These are phyloP conservation scores for Pyrenula aspistea DNA, from an alignment of 495 filamentous ascomycete genomes.

Conservation along the genomic window DNA sequence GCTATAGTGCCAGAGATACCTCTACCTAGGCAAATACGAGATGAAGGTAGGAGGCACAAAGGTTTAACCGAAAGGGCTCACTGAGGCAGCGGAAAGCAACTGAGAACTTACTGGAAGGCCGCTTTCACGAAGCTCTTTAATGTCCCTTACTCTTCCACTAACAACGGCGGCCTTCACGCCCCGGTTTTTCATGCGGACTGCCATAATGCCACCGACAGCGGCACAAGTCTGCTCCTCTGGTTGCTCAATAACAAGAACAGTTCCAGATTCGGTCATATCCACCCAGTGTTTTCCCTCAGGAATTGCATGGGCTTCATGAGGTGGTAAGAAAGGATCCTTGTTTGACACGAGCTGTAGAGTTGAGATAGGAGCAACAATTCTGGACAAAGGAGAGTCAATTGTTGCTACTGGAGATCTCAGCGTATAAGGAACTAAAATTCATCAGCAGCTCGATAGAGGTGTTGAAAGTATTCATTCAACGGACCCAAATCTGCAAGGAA, in stretches of 20 bases:
- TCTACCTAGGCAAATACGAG: too few relatives aligned
- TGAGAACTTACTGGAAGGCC: conserved; percentile 37
- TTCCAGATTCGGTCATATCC: conserved; percentile 38
- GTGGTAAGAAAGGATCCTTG: conserved; percentile 10
- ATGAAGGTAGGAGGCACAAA: too few relatives aligned
- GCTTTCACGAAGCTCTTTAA: conserved; percentile 35
- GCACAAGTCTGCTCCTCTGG: conserved; percentile 47
- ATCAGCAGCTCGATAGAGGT: background rate
- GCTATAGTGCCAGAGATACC: too few relatives aligned
- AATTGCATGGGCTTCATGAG: conserved; percentile 20
- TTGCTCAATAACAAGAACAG: conserved; percentile 48
- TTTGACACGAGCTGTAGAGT: conserved; percentile 54
- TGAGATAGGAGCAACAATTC: conserved; percentile 44
- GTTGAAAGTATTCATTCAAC: conserved; percentile 1
- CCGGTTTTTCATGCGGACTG: conserved; percentile 42
- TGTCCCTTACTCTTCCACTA: conserved; percentile 50
- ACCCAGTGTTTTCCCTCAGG: conserved; percentile 43
- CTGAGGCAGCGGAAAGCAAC: too few relatives aligned
- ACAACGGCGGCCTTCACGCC: conserved; percentile 45
- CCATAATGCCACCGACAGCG: conserved; percentile 58
- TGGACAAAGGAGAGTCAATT: conserved; percentile 4
- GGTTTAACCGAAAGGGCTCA: too few relatives aligned
- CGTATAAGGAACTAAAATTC: conserved; percentile 2
- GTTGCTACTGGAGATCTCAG: background rate
- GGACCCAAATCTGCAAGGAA: conserved; percentile 49